phyloP scores from a whole-genome alignment of 1,284 basidiomycete species.

The Cutaneotrichosporon cavernicola region DNA sequence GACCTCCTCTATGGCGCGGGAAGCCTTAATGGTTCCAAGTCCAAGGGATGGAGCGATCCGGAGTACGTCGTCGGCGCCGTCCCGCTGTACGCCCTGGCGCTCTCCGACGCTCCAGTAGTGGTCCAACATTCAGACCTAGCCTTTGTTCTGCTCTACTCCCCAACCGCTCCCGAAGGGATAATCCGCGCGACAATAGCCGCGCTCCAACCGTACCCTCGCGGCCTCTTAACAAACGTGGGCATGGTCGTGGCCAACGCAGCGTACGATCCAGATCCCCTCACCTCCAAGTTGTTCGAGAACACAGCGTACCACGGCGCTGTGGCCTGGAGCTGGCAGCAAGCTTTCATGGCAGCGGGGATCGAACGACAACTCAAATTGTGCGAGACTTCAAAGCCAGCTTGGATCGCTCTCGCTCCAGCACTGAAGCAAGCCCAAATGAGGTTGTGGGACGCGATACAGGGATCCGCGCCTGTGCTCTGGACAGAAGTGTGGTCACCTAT shows the following conservation, averaged over 20 bases:
- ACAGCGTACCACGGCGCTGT: constrained; percentile 57
- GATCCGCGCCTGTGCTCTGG: constrained; percentile 43
- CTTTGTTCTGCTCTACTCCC: constrained; percentile 54
- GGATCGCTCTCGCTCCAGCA: constrained; percentile 51
- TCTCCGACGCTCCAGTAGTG: constrained; percentile 51
- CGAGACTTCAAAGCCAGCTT: constrained; percentile 35
- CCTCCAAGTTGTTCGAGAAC: constrained; percentile 51
- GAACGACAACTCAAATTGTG: constrained; percentile 53
- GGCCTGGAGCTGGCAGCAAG: constrained; percentile 56
- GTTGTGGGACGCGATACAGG: constrained; percentile 54
- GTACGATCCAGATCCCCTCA: constrained; percentile 52
- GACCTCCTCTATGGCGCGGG: constrained; percentile 39
- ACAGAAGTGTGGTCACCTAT: constrained; percentile 46
- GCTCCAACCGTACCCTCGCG: constrained; percentile 55
- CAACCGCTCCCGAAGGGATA: constrained; percentile 43
- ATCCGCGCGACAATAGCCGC: constrained; percentile 53
- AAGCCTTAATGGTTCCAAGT: constrained; percentile 26
- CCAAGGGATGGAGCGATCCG: constrained; percentile 2
- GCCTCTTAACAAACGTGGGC: constrained; percentile 31
- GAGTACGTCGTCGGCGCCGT: background rate
- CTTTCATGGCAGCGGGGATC: constrained; percentile 55
- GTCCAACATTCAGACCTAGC: constrained; percentile 54
- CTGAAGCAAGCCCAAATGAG: constrained; percentile 49
- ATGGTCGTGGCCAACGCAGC: constrained; percentile 57
- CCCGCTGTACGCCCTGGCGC: constrained; percentile 39